Evolutionary conservation across 2,329 filamentous ascomycete species (phyloP), one percentile per base, ranked within the genome.

Genomic region (Gliomastix tumulicola): DNA sequence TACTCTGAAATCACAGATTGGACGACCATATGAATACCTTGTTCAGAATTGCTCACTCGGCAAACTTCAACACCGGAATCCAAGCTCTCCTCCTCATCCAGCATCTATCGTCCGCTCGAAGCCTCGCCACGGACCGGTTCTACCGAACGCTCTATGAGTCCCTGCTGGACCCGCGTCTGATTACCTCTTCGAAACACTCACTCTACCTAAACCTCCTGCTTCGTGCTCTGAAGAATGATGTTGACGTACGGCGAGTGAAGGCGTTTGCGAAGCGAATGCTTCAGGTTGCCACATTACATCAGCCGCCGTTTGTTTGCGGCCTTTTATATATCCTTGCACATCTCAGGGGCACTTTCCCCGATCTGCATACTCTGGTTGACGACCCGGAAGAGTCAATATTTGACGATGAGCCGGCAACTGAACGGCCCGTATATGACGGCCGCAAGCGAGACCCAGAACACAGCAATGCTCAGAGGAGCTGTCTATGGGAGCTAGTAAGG

Each of bases 51-150:
- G 94, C 92, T 1, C 92, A 98, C 62, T 97, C 90, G 1, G 88
- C 90, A 39, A 98, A 98, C 60, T 97, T 98, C 74, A 98, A 97
- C 64, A 98, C 92, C 1, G 92, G 88, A 55, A 87, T 98, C 25
- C 92, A 98, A 61, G 90, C 92, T 22, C 74, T 98, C 45, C 84
- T 95, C 65, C 69, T 98, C 33, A 94, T 98, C 46, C 92, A 97
- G 56, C 92, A 97, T 57, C 75, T 98, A 20, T 86, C 88, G 1
- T 71, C 80, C 2, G 77, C 82, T 4, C 88, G 92, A 55, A 83
- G 89, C 50, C 71, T 90, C 37, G 82, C 84, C 5, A 82, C 83
- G 11, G 92, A 98, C 52, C 78, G 92, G 42, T 98, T 95, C 66
- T 98, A 97, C 65, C 77, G 88, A 35, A 95, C 89, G 9, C 68